Percentiles rank a stretch among this genome's conserved stretches.
phyloP scores from a whole-genome alignment of 2,329 filamentous ascomycete genomes.

The Fonsecaea erecta region DNA sequence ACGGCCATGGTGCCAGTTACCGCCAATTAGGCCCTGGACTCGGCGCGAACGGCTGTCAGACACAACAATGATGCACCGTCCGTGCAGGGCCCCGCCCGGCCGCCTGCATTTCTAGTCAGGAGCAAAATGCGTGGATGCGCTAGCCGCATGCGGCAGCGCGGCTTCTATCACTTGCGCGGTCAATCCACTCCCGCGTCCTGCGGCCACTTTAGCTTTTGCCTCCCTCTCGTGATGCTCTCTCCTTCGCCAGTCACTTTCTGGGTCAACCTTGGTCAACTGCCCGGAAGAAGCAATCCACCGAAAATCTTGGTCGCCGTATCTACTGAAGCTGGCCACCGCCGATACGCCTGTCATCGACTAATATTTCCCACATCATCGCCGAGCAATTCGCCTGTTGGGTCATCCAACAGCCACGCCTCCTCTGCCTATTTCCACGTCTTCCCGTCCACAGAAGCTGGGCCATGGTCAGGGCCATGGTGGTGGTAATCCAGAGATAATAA shows the following conservation, averaged over 20 bases:
- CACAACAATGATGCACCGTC: background rate
- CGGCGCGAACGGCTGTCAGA: background rate
- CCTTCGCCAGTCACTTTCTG: background rate
- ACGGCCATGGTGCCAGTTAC: no score
- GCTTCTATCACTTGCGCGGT: background rate
- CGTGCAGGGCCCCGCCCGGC: background rate
- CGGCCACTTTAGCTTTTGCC: constrained; percentile 1
- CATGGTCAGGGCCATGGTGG: background rate
- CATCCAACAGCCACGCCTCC: constrained; percentile 1
- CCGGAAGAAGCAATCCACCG: background rate
- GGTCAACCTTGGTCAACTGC: constrained; percentile 5
- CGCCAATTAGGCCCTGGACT: background rate
- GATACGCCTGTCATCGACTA: background rate
- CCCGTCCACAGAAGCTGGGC: background rate
- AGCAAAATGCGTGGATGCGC: background rate
- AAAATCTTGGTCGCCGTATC: constrained; percentile 1
- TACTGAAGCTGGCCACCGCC: background rate
- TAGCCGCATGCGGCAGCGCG: constrained; percentile 1
- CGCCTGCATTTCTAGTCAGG: constrained; percentile 20
- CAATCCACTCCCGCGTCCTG: background rate
- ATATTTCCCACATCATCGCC: constrained; percentile 2
- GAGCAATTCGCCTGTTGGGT: constrained; percentile 5
- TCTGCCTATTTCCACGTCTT: background rate
- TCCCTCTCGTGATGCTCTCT: background rate
- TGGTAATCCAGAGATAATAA: background rate